Base-by-base conservation (phyloP, 2,329 filamentous ascomycete species). In the Pseudopyrenochaeta lycopersici region DNA sequence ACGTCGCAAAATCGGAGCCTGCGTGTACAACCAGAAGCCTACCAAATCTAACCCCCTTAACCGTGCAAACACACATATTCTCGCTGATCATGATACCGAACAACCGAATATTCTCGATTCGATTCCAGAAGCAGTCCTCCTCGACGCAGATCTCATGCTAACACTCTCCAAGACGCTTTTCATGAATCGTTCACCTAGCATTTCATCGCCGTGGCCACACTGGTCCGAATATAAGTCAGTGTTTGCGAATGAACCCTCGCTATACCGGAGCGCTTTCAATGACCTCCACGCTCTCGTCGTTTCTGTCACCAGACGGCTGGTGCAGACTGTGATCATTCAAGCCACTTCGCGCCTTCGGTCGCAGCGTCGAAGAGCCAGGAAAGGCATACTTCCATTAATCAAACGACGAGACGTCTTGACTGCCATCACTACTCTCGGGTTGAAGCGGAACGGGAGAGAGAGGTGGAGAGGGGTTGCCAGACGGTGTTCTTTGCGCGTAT, bases 261-360 rank as follows among this genome's bases (percentile, higher is more conserved):
- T 97, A 18, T 87, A 89, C 62, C 84, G 87, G 6, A 92, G 90
- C 1, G 87, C 90, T 0, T 82, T 96, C n/a, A 82, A 85, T 4
- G 91, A 95, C 63, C 88, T 97, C 39, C 83, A 92, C 66, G 84
- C 84, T 7, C 74, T 97, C 1, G 80, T 84, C 0, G 72, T 90
- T 1, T 89, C 84, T 47, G 62, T 95, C 12, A 93, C 90, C 0
- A 85, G 85, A 53, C 83, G 90, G 11, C 76, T 97, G 1, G 80
- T 95, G 1, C 85, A 90, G 41, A 85, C 89, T 0, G 80, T 86
- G 0, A 77, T 95, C 0, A 90, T 89, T 64, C 84, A 91, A 52
- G 85, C 88, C n/a, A 83, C 85, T 70, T 89, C 89, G 2, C 83
- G 91, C 36, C 76, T 92, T 20, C 82, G 87, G 46, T 80, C 86